Evolutionary conservation across 1,139 yeast species (phyloP), one percentile per base, ranked within the genome.

Genomic region (Kurtzmaniella quercitrusa): DNA sequence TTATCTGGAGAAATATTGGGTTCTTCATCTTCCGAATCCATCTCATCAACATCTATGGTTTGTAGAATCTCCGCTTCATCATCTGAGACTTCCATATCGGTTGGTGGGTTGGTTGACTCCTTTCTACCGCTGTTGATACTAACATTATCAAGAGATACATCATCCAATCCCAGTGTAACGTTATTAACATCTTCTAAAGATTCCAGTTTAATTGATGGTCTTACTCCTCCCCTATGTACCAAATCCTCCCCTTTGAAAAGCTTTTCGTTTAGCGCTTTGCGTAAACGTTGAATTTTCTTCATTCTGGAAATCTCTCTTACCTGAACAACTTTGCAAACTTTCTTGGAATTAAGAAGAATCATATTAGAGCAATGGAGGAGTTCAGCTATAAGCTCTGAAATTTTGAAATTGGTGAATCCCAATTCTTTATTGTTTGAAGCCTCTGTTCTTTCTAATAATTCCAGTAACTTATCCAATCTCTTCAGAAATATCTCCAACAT

Each of bases 311-410:
- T 55, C 49, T 73, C 76, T 42, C 79, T 57, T 4, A 70, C 56
- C 38, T 57, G 52, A 25, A 70, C 59, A 8, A 72, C 63, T 40
- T 63, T 60, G 34, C 65, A 57, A 17, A 72, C 66, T 47, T 66
- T 68, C 44, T 59, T 63, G 2, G 75, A 68, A 49, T 73, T 73
- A 42, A 73, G 64, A 21, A 73, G 56, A 23, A 72, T 69, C 79
- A 73, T 73, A 53, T 73, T 73, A 15, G 77, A 71, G 47, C 79
- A 73, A 55, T 73, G 78, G 34, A 73, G 60, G 25, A 73, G 54
- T 46, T 73, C 78, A 3, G 78, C 78, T 25, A 73, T 65, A 39
- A 73, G 56, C 51, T 73, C 79, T 1, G 75, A 59, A 8, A 73
- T 54, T 45, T 72, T 70, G 52, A 73, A 72, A 43, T 65, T 66